Percentiles rank a stretch among this genome's conserved stretches.
These are phyloP conservation scores for Sequoia sempervirens DNA, from an alignment of 75 land plant genomes.

Conservation along the genomic window DNA sequence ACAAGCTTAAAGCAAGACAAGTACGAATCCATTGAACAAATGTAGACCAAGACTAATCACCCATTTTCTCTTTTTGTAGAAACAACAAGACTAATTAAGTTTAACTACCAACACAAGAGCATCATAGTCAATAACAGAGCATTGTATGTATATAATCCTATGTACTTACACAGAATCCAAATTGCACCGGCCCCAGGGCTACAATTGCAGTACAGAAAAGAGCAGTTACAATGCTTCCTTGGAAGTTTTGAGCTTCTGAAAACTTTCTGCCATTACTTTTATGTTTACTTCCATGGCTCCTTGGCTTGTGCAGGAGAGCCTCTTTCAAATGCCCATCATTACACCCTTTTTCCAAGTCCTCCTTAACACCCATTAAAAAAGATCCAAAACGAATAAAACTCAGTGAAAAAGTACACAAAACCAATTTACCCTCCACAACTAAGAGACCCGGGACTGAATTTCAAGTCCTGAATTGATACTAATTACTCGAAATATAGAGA, in stretches of 20 bases:
- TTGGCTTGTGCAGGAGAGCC: background rate
- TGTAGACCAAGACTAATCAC: background rate
- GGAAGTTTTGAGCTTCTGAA: background rate
- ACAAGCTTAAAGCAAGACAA: background rate
- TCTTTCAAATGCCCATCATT: background rate
- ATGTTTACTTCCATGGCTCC: background rate
- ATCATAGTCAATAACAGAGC: background rate
- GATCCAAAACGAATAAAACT: background rate
- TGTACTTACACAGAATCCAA: conserved; percentile 76
- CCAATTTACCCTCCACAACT: no score
- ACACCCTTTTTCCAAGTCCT: background rate
- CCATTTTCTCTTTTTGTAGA: background rate
- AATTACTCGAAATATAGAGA: no score
- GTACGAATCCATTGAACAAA: background rate
- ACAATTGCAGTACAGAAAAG: conserved; percentile 77
- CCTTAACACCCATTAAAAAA: background rate
- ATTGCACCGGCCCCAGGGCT: conserved; percentile 82
- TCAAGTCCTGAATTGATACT: no score
- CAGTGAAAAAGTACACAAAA: no score
- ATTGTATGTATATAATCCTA: background rate
- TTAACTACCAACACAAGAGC: background rate
- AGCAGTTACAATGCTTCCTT: conserved; percentile 20
- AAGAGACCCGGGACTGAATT: no score
- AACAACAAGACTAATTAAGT: background rate
- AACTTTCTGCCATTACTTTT: background rate